phyloP scores from a whole-genome alignment of 306 rosid species.

The Quercus variabilis region DNA sequence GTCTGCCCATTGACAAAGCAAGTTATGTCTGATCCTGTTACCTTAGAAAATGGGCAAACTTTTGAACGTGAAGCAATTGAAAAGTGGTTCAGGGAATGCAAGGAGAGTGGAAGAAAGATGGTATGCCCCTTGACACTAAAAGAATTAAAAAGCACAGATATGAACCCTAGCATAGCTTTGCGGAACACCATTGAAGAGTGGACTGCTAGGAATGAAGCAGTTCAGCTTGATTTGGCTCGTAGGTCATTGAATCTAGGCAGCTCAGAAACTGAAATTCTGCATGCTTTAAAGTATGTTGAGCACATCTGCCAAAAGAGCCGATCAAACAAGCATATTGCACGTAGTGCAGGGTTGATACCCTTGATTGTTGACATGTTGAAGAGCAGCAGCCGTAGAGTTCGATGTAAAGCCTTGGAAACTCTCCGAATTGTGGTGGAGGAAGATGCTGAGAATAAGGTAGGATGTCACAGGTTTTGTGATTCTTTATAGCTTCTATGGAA shows the following conservation, averaged over 20 bases:
- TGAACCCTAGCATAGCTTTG: conserved; percentile 95
- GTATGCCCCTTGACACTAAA: conserved; percentile 76
- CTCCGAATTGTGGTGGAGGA: conserved; percentile 77
- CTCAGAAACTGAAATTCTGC: conserved; percentile 68
- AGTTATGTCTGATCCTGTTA: conserved; percentile 94
- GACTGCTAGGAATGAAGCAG: conserved; percentile 94
- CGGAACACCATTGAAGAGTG: conserved; percentile 99
- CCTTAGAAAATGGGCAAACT: conserved; percentile 83
- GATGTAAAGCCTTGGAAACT: conserved; percentile 81
- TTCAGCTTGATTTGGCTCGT: conserved; percentile 91
- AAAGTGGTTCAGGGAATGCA: conserved; percentile 94
- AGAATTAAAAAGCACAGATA: conserved; percentile 56
- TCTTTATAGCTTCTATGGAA: conserved; percentile 11
- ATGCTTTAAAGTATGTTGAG: conserved; percentile 68
- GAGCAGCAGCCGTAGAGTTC: conserved; percentile 75
- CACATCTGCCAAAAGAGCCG: conserved; percentile 65
- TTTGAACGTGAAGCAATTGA: conserved; percentile 92
- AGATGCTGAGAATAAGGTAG: conserved; percentile 92
- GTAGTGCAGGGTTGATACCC: conserved; percentile 79
- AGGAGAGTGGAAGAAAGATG: conserved; percentile 75
- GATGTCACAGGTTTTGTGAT: conserved; percentile 43
- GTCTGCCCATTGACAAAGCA: conserved; percentile 89
- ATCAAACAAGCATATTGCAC: conserved; percentile 58
- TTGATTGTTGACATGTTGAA: conserved; percentile 85
- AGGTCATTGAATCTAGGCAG: conserved; percentile 60